These are phyloP conservation scores for Pseudogymnoascus sp. DNA, from an alignment of 2,329 filamentous ascomycete genomes.

Conservation along the genomic window DNA sequence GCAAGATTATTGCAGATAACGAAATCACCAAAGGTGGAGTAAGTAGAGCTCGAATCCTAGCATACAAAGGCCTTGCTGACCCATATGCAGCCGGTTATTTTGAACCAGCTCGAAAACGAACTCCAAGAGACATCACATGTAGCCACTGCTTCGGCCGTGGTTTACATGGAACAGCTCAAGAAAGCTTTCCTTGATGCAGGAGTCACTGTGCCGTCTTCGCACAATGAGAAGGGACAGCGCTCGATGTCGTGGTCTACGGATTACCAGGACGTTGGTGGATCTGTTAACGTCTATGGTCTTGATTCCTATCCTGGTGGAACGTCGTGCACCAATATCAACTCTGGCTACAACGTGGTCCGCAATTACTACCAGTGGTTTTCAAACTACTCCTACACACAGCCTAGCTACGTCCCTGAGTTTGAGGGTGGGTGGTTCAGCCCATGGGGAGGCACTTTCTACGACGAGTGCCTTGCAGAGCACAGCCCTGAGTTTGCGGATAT, in stretches of 20 bases:
- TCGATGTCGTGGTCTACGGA: constrained; percentile 46
- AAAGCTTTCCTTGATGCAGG: constrained; percentile 39
- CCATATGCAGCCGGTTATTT: constrained; percentile 36
- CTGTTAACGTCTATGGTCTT: constrained; percentile 43
- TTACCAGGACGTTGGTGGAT: constrained; percentile 48
- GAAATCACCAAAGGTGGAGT: constrained; percentile 43
- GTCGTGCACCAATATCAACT: constrained; percentile 42
- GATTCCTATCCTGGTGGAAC: constrained; percentile 41
- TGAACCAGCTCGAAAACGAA: constrained; percentile 49
- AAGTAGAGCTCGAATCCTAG: constrained; percentile 2
- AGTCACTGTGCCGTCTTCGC: constrained; percentile 41
- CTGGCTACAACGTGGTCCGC: constrained; percentile 43
- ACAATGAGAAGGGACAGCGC: constrained; percentile 46
- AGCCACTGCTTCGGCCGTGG: constrained; percentile 38
- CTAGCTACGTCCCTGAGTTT: constrained; percentile 46
- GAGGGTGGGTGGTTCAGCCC: constrained; percentile 47
- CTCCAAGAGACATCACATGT: constrained; percentile 38
- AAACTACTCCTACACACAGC: constrained; percentile 48
- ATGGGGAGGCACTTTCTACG: constrained; percentile 46
- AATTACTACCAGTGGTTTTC: constrained; percentile 52
- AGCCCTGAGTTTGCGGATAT: constrained; percentile 44
- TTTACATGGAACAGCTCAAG: constrained; percentile 47
- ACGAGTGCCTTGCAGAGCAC: constrained; percentile 40
- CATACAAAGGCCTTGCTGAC: neutral
- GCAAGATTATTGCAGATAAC: constrained; percentile 41